These are phyloP conservation scores for Lunasporangiospora selenospora DNA, from an alignment of 192 early-diverging fungal species.

Conservation along the genomic window DNA sequence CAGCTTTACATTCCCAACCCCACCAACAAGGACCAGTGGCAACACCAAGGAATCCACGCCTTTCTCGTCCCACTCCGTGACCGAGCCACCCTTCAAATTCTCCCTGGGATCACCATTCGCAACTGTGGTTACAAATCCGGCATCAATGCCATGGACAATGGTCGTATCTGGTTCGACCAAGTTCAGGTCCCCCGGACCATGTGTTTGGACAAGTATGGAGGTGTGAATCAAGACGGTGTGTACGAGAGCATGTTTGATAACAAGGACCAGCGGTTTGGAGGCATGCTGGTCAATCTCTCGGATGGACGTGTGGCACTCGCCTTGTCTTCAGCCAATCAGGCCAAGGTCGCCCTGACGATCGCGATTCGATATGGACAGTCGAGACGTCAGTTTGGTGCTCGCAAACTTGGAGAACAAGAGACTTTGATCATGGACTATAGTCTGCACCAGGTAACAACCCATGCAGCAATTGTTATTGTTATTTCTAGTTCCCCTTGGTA, in stretches of 20 bases:
- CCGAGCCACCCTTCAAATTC: background rate
- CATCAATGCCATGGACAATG: constrained; percentile 13
- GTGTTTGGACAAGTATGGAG: constrained; percentile 16
- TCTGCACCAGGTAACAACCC: constrained; percentile 12
- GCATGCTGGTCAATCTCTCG: constrained; percentile 7
- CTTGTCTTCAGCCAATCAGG: background rate
- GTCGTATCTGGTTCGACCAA: constrained; percentile 13
- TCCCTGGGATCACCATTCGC: constrained; percentile 7
- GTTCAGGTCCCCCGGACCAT: constrained; percentile 1
- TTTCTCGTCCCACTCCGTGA: constrained; percentile 13
- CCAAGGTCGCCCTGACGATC: constrained; percentile 13
- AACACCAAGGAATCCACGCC: constrained; percentile 20
- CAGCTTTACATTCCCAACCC: constrained; percentile 5
- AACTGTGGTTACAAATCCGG: constrained; percentile 18
- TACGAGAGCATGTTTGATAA: constrained; percentile 11
- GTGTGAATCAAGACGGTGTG: constrained; percentile 3
- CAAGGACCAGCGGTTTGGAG: constrained; percentile 12
- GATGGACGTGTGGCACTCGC: constrained; percentile 8
- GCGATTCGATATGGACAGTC: constrained; percentile 9
- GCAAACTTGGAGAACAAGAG: background rate
- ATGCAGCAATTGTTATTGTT: too few species aligned
- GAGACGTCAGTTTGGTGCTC: constrained; percentile 6
- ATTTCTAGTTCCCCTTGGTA: too few species aligned
- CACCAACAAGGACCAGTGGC: background rate
- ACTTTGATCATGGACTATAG: constrained; percentile 18